Percentiles rank a stretch among this genome's conserved stretches.
These are phyloP conservation scores for Nakazawaea molendinolei DNA, from an alignment of 805 yeast genomes.

Conservation along the genomic window DNA sequence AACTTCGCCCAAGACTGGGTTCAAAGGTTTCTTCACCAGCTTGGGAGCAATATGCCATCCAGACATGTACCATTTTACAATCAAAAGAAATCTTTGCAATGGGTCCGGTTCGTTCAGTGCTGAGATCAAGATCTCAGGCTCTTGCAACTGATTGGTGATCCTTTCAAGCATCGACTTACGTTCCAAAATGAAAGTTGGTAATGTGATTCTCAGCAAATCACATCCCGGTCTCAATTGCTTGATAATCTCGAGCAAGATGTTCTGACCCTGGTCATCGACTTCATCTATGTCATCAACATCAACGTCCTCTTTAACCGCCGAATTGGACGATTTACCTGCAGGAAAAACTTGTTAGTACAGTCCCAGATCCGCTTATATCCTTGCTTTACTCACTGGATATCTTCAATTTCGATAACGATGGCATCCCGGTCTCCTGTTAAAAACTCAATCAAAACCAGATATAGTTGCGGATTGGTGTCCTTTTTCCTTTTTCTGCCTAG, in stretches of 20 bases:
- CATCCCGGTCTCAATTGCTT: constrained; percentile 89
- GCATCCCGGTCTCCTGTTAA: no score
- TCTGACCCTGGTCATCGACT: constrained; percentile 84
- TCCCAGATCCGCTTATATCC: no score
- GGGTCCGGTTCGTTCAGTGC: constrained; percentile 61
- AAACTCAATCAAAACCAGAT: no score
- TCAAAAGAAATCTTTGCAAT: constrained; percentile 60
- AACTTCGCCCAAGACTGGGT: constrained; percentile 89
- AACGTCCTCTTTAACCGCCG: no score
- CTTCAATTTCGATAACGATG: constrained; percentile 12
- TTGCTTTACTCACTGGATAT: constrained; percentile 5
- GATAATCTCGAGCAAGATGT: constrained; percentile 79
- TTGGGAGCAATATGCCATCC: constrained; percentile 99
- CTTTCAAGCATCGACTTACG: constrained; percentile 95
- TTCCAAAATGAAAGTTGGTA: constrained; percentile 93
- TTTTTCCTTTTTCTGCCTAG: no score
- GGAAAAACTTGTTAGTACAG: neutral
- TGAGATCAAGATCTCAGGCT: constrained; percentile 64
- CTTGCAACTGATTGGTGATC: constrained; percentile 80
- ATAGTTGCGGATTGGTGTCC: no score
- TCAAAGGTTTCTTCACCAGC: constrained; percentile 95
- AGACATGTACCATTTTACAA: constrained; percentile 85
- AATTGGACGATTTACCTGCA: no score
- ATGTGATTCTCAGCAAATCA: constrained; percentile 82
- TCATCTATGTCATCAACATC: constrained; percentile 79